A percentile compares a stretch with the other conserved stretches of the same genome.
Evolutionary conservation across 768 basidiomycete species (phyloP).

Genomic region (Leccinum variicolor): DNA sequence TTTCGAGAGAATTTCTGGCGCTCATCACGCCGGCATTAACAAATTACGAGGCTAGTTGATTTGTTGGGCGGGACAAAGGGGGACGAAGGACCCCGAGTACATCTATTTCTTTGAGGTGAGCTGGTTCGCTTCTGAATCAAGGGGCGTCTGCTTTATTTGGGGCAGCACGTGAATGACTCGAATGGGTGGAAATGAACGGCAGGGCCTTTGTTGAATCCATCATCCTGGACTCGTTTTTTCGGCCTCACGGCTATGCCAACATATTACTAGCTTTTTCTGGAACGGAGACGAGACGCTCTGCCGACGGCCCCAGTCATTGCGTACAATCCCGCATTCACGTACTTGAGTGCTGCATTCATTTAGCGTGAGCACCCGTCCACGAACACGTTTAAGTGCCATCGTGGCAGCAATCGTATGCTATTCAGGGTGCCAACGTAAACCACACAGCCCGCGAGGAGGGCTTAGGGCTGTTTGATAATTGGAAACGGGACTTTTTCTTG

Average conservation of each 20-base stretch:
- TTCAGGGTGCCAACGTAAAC: constrained; percentile 29
- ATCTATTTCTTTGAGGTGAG: constrained; percentile 10
- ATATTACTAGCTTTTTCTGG: constrained; percentile 9
- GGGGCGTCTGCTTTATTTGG: background rate
- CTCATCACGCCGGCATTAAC: constrained; percentile 16
- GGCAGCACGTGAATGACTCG: constrained; percentile 16
- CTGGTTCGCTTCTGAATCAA: constrained; percentile 16
- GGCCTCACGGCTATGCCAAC: constrained; percentile 9
- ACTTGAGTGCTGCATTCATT: constrained; percentile 21
- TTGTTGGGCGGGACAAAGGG: constrained; percentile 10
- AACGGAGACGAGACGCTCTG: constrained; percentile 21
- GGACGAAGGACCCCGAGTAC: constrained; percentile 25
- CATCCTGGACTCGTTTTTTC: background rate
- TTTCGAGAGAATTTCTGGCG: constrained; percentile 13
- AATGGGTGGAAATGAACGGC: constrained; percentile 4
- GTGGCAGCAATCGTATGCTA: constrained; percentile 19
- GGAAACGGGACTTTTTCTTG: constrained; percentile 6
- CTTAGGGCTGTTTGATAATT: constrained; percentile 22
- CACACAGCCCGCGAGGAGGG: constrained; percentile 27
- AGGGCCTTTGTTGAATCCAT: background rate
- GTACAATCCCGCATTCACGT: constrained; percentile 26
- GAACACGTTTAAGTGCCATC: constrained; percentile 22
- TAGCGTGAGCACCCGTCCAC: constrained; percentile 12
- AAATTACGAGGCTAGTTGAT: constrained; percentile 13
- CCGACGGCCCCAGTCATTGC: constrained; percentile 19